Evolutionary conservation across 495 filamentous ascomycete species (phyloP).

Genomic region (Lindgomyces ingoldianus): DNA sequence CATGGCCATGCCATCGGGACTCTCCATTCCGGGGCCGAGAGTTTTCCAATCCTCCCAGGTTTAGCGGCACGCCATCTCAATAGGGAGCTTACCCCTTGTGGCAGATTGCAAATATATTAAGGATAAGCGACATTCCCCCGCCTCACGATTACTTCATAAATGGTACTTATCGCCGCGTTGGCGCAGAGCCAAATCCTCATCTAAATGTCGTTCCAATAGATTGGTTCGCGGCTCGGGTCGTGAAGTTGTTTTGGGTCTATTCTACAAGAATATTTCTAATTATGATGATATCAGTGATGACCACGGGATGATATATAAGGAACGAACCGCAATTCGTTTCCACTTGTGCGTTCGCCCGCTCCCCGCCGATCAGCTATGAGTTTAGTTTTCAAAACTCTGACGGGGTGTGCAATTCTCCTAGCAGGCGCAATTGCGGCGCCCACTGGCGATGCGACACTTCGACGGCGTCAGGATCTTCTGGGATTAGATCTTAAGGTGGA

Average conservation of each 20-base stretch:
- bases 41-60: neutral
- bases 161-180: neutral
- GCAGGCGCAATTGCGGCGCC: neutral
- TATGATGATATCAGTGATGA: too few relatives aligned
- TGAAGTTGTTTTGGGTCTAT: too few relatives aligned
- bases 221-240: too few relatives aligned
- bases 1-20: too few relatives aligned
- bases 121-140: neutral
- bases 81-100: neutral
- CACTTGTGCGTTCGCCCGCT: neutral
- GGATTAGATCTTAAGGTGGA: slow-evolving; percentile 23
- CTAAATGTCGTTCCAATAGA: neutral
- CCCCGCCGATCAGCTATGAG: neutral
- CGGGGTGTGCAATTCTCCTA: neutral
- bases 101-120: neutral
- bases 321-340: too few relatives aligned
- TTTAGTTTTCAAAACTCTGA: neutral
- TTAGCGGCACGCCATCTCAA: neutral
- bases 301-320: too few relatives aligned
- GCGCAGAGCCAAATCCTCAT: too few relatives aligned
- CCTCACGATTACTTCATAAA: neutral
- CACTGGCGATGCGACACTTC: neutral
- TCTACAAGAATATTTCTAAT: too few relatives aligned
- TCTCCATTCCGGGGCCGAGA: too few relatives aligned
- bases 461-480: neutral